These are phyloP conservation scores for Leptodermis oblonga DNA, from an alignment of 257 asterid species.

Conservation along the genomic window DNA sequence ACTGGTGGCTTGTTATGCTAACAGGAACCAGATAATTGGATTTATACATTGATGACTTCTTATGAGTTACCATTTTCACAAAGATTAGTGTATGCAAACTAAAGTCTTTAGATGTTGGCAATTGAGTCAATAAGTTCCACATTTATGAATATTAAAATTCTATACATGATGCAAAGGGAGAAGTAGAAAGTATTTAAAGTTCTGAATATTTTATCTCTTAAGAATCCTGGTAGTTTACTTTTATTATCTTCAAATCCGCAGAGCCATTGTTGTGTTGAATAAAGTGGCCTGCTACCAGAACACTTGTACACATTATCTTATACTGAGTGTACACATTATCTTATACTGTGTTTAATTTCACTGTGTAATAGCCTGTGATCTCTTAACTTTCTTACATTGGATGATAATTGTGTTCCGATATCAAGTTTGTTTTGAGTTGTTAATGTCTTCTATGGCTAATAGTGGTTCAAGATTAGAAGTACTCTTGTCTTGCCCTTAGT, in stretches of 20 bases:
- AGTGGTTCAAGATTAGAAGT: too few species aligned
- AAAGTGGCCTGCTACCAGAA: not conserved
- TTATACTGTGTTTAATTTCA: too few species aligned
- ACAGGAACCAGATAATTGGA: not conserved
- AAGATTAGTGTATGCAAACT: too few species aligned
- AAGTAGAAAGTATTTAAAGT: not conserved
- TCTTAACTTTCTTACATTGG: not conserved
- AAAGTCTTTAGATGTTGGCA: not conserved
- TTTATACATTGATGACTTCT: too few species aligned
- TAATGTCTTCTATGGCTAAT: not conserved
- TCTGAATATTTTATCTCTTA: not conserved
- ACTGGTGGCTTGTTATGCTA: too few species aligned
- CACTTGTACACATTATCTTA: not conserved
- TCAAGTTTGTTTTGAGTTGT: not conserved
- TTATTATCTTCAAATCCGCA: too few species aligned
- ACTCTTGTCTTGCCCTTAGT: too few species aligned
- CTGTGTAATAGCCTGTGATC: not conserved
- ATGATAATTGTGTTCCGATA: not conserved
- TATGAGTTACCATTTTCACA: too few species aligned
- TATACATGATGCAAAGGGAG: not conserved
- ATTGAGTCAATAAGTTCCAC: too few species aligned
- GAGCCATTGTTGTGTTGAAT: not conserved
- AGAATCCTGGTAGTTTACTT: not conserved
- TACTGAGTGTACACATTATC: not conserved
- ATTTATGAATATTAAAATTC: too few species aligned